A percentile compares a stretch with the other conserved stretches of the same genome.
Evolutionary conservation across 352 stramenopile genomes (phyloP).

Genomic region (Globisporangium rhizosaccharum): DNA sequence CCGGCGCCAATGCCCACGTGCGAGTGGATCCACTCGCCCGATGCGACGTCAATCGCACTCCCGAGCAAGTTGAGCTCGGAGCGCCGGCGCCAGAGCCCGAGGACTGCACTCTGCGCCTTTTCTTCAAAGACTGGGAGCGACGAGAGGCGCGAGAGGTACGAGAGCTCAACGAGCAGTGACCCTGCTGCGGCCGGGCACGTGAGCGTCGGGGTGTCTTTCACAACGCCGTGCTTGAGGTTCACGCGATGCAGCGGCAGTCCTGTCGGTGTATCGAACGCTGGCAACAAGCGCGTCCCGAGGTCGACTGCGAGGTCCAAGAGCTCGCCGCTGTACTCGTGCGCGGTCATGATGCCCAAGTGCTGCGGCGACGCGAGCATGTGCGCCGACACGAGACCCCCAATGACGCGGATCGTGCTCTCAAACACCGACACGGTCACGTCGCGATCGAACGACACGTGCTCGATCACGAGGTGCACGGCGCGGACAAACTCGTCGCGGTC

Average conservation of each 20-base stretch:
- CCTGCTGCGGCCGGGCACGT: slow-evolving; percentile 94
- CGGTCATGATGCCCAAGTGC: slow-evolving; percentile 46
- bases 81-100: slow-evolving; percentile 73
- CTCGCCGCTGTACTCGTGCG: slow-evolving; percentile 88
- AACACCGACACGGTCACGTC: slow-evolving; percentile 92
- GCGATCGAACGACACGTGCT: slow-evolving; percentile 71
- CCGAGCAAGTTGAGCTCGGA: slow-evolving; percentile 90
- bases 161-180: slow-evolving; percentile 96
- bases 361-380: slow-evolving; percentile 78
- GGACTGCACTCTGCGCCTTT: slow-evolving; percentile 50
- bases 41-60: slow-evolving; percentile 92
- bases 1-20: slow-evolving; percentile 89
- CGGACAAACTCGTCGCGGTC: slow-evolving; percentile 72
- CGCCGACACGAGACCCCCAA: slow-evolving; percentile 88
- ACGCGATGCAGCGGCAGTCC: slow-evolving; percentile 94
- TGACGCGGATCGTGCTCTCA: slow-evolving; percentile 90
- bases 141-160: slow-evolving; percentile 88
- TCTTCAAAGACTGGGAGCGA: slow-evolving; percentile 52
- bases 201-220: slow-evolving; percentile 74
- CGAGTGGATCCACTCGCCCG: slow-evolving; percentile 72
- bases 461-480: slow-evolving; percentile 57
- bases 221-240: slow-evolving; percentile 84
- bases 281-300: slow-evolving; percentile 92
- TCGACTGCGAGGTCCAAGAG: slow-evolving; percentile 93
- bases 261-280: slow-evolving; percentile 96